Percentiles rank a stretch among this genome's conserved stretches.
Conservation (phyloP, 2,329 filamentous ascomycete genomes). For the Monosporascus sp. region DNA sequence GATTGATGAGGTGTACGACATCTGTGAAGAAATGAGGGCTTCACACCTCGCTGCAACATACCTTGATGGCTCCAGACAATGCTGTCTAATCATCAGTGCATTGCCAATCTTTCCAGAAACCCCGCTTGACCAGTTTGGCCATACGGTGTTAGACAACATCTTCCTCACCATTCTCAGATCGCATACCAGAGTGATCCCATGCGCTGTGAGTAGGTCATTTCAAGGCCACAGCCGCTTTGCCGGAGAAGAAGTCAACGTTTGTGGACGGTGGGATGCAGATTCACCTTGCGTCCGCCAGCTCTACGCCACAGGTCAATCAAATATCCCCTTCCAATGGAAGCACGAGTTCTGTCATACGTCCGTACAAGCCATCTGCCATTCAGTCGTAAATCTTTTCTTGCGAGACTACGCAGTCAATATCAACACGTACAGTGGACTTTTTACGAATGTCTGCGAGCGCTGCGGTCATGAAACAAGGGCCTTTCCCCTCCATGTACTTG, state of each 20-base stretch:
- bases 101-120: background rate
- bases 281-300: conserved; percentile 28
- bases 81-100: conserved; percentile 22
- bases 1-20: background rate
- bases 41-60: conserved; percentile 32
- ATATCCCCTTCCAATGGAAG: conserved; percentile 33
- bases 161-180: conserved; percentile 31
- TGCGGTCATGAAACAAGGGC: conserved; percentile 29
- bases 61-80: conserved; percentile 29
- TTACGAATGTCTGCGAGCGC: conserved; percentile 14
- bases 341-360: conserved; percentile 40
- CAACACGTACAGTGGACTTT: conserved; percentile 14
- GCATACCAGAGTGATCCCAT: conserved; percentile 26
- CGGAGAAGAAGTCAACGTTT: conserved; percentile 37
- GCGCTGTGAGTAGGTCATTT: conserved; percentile 22
- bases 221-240: conserved; percentile 20
- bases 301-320: conserved; percentile 16
- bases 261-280: conserved; percentile 38
- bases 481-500: conserved; percentile 32
- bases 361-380: conserved; percentile 32
- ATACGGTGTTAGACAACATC: conserved; percentile 34
- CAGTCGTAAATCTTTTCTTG: conserved; percentile 22
- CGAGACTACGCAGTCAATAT: conserved; percentile 1
- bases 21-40: conserved; percentile 17
- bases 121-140: conserved; percentile 16